These are phyloP conservation scores for Theobroma grandiflorum DNA, from an alignment of 441 rosid species.

Conservation along the genomic window DNA sequence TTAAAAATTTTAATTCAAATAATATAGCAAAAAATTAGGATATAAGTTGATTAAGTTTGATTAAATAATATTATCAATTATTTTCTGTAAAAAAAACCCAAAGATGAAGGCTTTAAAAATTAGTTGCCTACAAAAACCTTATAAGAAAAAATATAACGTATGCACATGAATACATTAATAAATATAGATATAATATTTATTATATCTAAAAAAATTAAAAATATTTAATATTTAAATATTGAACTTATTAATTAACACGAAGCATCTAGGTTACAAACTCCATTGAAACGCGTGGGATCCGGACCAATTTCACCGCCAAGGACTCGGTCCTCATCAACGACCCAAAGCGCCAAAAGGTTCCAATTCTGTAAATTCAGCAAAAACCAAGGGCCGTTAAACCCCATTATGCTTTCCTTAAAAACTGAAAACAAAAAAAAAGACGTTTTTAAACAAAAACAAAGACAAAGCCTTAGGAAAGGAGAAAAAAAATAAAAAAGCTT, in stretches of 20 bases:
- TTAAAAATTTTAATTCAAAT: no score
- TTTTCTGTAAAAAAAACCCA: no score
- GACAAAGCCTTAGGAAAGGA: neutral
- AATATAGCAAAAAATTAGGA: no score
- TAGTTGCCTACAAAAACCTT: no score
- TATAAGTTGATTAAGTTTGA: no score
- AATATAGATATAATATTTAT: no score
- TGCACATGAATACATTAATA: no score
- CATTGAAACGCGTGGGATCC: neutral
- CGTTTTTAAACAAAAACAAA: neutral
- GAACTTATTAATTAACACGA: neutral
- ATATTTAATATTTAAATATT: no score
- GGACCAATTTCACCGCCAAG: neutral
- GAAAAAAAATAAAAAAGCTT: neutral
- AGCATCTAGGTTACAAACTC: neutral
- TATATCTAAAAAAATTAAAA: no score
- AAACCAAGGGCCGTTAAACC: neutral
- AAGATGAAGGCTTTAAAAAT: no score
- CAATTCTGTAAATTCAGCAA: constrained; percentile 2
- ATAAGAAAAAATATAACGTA: no score
- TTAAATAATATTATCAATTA: no score
- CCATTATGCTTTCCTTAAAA: neutral
- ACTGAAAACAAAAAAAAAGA: neutral
- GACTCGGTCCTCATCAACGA: constrained; percentile 20
- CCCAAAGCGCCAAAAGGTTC: neutral